Conservation (phyloP, 192 early-diverging fungal species). For the Rhizophagus clarus region DNA sequence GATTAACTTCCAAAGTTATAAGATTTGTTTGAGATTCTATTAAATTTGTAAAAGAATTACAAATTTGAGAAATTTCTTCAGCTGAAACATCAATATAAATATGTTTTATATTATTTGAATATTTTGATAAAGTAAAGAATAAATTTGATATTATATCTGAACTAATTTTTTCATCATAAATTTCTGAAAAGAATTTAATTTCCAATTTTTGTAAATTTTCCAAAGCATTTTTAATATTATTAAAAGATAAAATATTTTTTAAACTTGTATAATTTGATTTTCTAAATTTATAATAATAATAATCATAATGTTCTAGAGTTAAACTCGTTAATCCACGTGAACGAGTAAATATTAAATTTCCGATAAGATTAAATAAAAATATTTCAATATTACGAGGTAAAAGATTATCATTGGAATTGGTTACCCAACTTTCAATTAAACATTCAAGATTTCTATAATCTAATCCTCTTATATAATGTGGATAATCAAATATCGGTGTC, state of each 20-base stretch:
- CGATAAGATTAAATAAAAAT: not conserved
- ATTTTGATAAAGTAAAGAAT: not conserved
- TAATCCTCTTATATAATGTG: not conserved
- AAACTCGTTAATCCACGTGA: not conserved
- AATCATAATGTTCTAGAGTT: not conserved
- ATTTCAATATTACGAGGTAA: not conserved
- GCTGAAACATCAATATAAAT: not conserved
- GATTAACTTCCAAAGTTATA: not conserved
- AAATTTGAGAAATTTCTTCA: not conserved
- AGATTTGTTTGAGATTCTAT: not conserved
- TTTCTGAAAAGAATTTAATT: not conserved
- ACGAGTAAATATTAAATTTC: conserved; percentile 5
- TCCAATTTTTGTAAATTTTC: not conserved
- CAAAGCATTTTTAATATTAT: not conserved
- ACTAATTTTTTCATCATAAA: not conserved
- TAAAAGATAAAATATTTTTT: not conserved
- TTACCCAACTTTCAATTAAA: not conserved
- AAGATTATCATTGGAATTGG: not conserved
- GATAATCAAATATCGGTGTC: not conserved
- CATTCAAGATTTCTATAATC: not conserved
- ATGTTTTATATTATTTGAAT: not conserved
- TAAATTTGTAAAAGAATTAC: not conserved
- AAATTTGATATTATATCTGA: not conserved
- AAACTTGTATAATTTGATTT: not conserved
- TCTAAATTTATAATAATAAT: not conserved